Percentiles rank a stretch among this genome's conserved stretches.
These are phyloP conservation scores for Globisporangium uncinulatum DNA, from an alignment of 352 stramenopile genomes.

Conservation along the genomic window DNA sequence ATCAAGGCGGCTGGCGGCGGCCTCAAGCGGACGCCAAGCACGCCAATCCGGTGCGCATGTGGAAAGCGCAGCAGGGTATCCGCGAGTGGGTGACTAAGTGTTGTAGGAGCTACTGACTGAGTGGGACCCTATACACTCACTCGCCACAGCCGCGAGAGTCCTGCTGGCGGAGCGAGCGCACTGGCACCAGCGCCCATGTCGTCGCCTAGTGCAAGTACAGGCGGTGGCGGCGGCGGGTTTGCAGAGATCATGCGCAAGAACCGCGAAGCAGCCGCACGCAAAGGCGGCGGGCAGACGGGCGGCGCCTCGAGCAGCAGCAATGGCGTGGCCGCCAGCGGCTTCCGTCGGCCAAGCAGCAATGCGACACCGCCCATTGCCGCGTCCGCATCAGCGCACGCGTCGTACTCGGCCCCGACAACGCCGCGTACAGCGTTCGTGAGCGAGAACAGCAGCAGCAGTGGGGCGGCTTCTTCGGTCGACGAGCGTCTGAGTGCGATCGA, in stretches of 20 bases:
- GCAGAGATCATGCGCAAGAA: conserved; percentile 90
- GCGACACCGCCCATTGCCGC: not conserved
- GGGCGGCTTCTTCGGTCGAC: conserved; percentile 25
- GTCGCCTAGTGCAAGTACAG: conserved; percentile 14
- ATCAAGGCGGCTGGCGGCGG: conserved; percentile 57
- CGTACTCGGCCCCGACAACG: conserved; percentile 50
- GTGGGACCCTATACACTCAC: not conserved
- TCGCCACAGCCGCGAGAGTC: conserved; percentile 5
- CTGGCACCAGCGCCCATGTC: conserved; percentile 3
- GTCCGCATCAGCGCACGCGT: conserved; percentile 9
- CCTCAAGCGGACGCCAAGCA: conserved; percentile 43
- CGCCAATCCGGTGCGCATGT: conserved; percentile 19
- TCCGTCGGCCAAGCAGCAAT: conserved; percentile 7
- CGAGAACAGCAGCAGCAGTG: conserved; percentile 9
- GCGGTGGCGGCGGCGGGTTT: conserved; percentile 53
- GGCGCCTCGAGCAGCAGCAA: conserved; percentile 13
- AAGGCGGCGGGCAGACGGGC: conserved; percentile 15
- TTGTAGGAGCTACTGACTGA: not conserved
- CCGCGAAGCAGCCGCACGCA: conserved; percentile 73
- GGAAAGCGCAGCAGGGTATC: not conserved
- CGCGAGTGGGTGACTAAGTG: too few relatives aligned
- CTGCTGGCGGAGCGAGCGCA: not conserved
- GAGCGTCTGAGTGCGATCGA: conserved; percentile 72
- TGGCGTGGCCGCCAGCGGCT: conserved; percentile 4
- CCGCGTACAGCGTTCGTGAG: conserved; percentile 26